Base-by-base conservation (phyloP, 1,284 basidiomycete genomes). In the Moesziomyces aphidis region DNA sequence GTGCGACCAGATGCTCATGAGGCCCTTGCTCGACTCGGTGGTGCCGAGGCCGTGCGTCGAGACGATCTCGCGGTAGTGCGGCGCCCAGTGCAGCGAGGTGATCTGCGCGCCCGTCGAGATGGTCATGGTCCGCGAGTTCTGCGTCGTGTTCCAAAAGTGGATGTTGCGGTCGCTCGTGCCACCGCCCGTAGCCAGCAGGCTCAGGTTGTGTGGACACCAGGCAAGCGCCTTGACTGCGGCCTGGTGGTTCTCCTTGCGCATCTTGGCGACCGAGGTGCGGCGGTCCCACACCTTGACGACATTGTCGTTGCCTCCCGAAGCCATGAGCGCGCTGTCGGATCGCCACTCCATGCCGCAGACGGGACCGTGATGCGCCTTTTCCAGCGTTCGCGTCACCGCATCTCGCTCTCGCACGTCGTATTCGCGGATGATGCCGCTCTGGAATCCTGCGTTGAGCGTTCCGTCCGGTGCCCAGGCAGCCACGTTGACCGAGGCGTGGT, bases 291-390 rank as follows among this genome's bases (percentile, higher is more conserved):
- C 86, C 81, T 97, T 94, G 2, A 99, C 94, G 51, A 92, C 89
- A 85, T 97, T 97, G 89, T 99, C 97, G 84, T 95, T 94, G 34
- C 96, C 96, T 73, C 96, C 97, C 1, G 95, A 97, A 62, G 97
- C 87, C 86, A 95, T 92, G 73, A 94, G 90, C 13, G 90, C 89
- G 83, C 87, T 87, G 70, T 88, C 87, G 21, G 65, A 69, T 17
- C 83, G 69, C 81, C 82, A 84, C 24, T 71, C 66, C 55, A 84
- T 78, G 6, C 83, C 83, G 62, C 80, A 83, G 10, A 83, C 80
- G 19, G 78, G 74, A 19, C 77, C 77, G 34, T 71, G 55, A 46
- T 84, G 83, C 49, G 82, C 83, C 49, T 81, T 78, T 43, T 79
- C 70, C 4, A 82, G 57, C 21, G 78, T 77, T 11, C 82, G 64